These are phyloP conservation scores for Heterobasidion parviporum DNA, from an alignment of 1,284 basidiomycete genomes.

Conservation along the genomic window DNA sequence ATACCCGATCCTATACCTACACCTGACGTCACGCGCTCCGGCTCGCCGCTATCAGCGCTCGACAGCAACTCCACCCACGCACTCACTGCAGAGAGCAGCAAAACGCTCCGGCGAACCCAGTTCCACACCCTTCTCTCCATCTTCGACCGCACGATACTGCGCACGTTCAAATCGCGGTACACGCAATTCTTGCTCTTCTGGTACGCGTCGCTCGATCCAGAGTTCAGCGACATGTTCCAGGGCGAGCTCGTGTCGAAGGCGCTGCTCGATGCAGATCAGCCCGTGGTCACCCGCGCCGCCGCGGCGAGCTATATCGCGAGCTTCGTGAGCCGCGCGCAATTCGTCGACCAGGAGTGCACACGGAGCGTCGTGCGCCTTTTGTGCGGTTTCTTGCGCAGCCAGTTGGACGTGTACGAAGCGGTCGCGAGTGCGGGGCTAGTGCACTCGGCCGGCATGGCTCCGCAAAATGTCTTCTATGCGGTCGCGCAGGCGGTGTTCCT, in stretches of 20 bases:
- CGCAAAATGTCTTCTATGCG: slow-evolving; percentile 77
- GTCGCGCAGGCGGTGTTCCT: slow-evolving; percentile 91
- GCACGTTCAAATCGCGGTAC: slow-evolving; percentile 94
- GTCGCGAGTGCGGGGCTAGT: slow-evolving; percentile 19
- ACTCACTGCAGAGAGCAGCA: slow-evolving; percentile 21
- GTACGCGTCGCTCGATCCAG: slow-evolving; percentile 83
- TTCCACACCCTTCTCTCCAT: slow-evolving; percentile 88
- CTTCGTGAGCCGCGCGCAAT: slow-evolving; percentile 87
- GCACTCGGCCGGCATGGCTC: slow-evolving; percentile 20
- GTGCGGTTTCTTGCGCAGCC: slow-evolving; percentile 75
- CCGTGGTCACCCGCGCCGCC: slow-evolving; percentile 76
- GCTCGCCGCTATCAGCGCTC: slow-evolving; percentile 8
- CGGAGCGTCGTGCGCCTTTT: slow-evolving; percentile 76
- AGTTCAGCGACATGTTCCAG: slow-evolving; percentile 90
- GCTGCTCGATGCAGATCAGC: slow-evolving; percentile 54
- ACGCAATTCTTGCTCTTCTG: slow-evolving; percentile 97
- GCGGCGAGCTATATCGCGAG: slow-evolving; percentile 90
- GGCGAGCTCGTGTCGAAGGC: slow-evolving; percentile 89
- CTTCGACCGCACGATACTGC: slow-evolving; percentile 89
- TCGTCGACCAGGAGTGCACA: slow-evolving; percentile 72
- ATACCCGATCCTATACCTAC: slow-evolving; percentile 16
- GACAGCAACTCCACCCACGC: slow-evolving; percentile 12
- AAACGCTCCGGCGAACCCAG: slow-evolving; percentile 41
- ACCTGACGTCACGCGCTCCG: slow-evolving; percentile 13
- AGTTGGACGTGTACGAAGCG: slow-evolving; percentile 68